Evolutionary conservation across 176 grass and related monocot species (phyloP).

Genomic region (Paspalum notatum): DNA sequence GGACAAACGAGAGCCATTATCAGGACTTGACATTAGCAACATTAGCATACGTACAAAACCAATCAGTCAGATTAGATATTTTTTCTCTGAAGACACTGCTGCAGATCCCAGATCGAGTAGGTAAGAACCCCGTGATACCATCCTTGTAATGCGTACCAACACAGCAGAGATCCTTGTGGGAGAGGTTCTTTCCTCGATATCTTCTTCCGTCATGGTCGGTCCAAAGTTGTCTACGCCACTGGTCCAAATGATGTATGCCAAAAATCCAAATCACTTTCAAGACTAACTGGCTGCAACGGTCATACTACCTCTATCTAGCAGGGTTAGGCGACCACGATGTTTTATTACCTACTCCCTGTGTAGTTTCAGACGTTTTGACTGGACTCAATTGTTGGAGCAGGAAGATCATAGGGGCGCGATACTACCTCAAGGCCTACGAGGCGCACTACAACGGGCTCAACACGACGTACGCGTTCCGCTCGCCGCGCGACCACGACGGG

Average conservation of each 20-base stretch:
- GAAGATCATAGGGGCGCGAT: slow-evolving; percentile 89
- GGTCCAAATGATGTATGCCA: not conserved
- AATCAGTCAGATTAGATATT: not conserved
- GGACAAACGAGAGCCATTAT: slow-evolving; percentile 9
- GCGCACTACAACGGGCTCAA: slow-evolving; percentile 62
- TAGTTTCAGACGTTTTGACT: too few species aligned
- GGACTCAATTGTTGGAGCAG: slow-evolving; percentile 35
- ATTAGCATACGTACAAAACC: slow-evolving; percentile 21
- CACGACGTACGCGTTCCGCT: slow-evolving; percentile 63
- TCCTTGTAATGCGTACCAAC: not conserved
- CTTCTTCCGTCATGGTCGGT: too few species aligned
- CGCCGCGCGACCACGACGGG: slow-evolving; percentile 86
- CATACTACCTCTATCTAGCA: too few species aligned
- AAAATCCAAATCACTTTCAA: too few species aligned
- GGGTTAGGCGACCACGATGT: too few species aligned
- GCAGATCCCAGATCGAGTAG: not conserved
- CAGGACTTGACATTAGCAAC: slow-evolving; percentile 28
- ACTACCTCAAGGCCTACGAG: slow-evolving; percentile 86
- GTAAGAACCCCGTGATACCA: slow-evolving; percentile 26
- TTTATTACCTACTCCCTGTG: too few species aligned
- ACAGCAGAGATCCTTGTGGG: slow-evolving; percentile 21
- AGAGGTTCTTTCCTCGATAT: slow-evolving; percentile 30
- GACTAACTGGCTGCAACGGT: too few species aligned
- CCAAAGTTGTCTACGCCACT: too few species aligned
- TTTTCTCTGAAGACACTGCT: not conserved